Evolutionary conservation across 768 basidiomycete species (phyloP).

Genomic region (Boletus pseudopeckii): DNA sequence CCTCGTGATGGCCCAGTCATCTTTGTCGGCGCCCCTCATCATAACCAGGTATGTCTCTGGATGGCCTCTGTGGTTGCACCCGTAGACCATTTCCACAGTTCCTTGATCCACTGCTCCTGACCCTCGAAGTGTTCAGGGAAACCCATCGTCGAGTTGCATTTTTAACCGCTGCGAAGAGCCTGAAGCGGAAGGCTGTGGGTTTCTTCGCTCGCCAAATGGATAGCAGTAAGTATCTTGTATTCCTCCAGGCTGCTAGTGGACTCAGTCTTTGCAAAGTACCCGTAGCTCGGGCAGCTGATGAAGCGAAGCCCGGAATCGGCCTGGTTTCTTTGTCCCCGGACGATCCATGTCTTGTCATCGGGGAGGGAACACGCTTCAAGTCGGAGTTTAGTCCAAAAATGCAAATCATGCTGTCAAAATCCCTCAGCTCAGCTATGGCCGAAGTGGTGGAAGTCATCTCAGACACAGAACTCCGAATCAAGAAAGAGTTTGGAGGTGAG

Average conservation of each 20-base stretch:
- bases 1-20: conserved; percentile 88
- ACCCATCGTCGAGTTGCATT: conserved; percentile 79
- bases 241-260: background rate
- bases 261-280: conserved; percentile 58
- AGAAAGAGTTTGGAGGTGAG: conserved; percentile 84
- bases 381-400: conserved; percentile 70
- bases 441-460: conserved; percentile 88
- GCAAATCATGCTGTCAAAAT: conserved; percentile 86
- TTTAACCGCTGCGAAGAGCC: conserved; percentile 84
- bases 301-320: conserved; percentile 73
- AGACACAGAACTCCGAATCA: conserved; percentile 79
- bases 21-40: conserved; percentile 90
- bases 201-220: conserved; percentile 80
- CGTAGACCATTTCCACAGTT: conserved; percentile 52
- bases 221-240: conserved; percentile 58
- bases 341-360: conserved; percentile 80
- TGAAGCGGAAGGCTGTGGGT: conserved; percentile 77
- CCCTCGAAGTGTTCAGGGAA: conserved; percentile 83
- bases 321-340: conserved; percentile 63
- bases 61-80: conserved; percentile 5
- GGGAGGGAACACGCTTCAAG: conserved; percentile 76
- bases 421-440: conserved; percentile 68
- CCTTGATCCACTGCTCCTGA: conserved; percentile 84
- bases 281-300: conserved; percentile 87
- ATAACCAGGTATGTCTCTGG: conserved; percentile 66